These are phyloP conservation scores for Termitomyces sp. DNA, from an alignment of 768 basidiomycete genomes.

Conservation along the genomic window DNA sequence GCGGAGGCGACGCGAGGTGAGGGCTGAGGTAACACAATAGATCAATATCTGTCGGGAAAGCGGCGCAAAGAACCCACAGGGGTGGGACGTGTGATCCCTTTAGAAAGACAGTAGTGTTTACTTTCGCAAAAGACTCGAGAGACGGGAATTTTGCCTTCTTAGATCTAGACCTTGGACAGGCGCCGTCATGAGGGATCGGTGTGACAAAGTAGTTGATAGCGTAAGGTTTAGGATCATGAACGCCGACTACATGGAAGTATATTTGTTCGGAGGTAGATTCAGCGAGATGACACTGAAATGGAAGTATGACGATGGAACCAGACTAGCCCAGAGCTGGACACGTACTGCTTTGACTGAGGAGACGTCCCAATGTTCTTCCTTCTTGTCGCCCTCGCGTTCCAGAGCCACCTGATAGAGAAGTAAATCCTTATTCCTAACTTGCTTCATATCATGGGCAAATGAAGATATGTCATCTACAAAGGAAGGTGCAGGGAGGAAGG, in stretches of 20 bases:
- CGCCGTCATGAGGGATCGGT: conserved; percentile 62
- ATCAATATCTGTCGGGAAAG: neutral
- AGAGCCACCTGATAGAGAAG: conserved; percentile 73
- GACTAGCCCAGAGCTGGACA: conserved; percentile 14
- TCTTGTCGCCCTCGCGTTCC: conserved; percentile 33
- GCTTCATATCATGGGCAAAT: conserved; percentile 33
- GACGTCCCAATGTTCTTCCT: conserved; percentile 46
- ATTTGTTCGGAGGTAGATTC: conserved; percentile 48
- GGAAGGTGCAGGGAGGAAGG: conserved; percentile 35
- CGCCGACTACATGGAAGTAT: conserved; percentile 44
- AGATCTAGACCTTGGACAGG: conserved; percentile 42
- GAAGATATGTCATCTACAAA: conserved; percentile 39
- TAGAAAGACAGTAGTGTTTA: conserved; percentile 52
- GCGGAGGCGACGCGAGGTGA: conserved; percentile 61
- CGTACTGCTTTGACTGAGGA: conserved; percentile 59
- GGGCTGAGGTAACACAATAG: conserved; percentile 38
- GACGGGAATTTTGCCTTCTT: conserved; percentile 17
- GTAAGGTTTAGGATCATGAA: conserved; percentile 41
- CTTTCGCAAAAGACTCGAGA: conserved; percentile 25
- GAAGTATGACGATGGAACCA: conserved; percentile 4
- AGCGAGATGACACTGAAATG: conserved; percentile 61
- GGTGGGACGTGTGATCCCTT: conserved; percentile 45
- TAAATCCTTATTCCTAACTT: conserved; percentile 27
- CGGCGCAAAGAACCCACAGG: conserved; percentile 35
- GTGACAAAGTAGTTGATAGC: conserved; percentile 69